A percentile compares a stretch with the other conserved stretches of the same genome.
These are phyloP conservation scores for Botrytis sinoallii DNA, from an alignment of 2,329 filamentous ascomycete species.

Conservation along the genomic window DNA sequence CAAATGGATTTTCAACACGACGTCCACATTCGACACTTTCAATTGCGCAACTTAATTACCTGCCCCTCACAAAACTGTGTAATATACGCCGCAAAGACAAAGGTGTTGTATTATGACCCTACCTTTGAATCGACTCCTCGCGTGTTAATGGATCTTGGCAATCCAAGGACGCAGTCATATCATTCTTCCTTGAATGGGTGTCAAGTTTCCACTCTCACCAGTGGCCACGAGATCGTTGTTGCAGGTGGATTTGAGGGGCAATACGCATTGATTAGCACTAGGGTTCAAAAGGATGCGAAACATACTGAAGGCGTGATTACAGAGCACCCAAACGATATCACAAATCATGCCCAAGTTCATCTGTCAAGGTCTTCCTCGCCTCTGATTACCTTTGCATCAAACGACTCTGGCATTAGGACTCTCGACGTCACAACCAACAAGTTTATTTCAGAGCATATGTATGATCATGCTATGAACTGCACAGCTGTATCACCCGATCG, in stretches of 20 bases:
- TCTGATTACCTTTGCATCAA: conserved; percentile 59
- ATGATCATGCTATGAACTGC: conserved; percentile 67
- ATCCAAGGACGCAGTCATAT: conserved; percentile 31
- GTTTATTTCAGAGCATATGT: conserved; percentile 54
- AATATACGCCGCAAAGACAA: conserved; percentile 53
- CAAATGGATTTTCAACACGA: conserved; percentile 54
- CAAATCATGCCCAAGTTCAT: conserved; percentile 62
- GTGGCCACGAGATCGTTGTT: conserved; percentile 39
- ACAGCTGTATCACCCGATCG: conserved; percentile 68
- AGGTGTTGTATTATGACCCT: conserved; percentile 53
- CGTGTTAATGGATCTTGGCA: conserved; percentile 33
- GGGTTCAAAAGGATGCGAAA: conserved; percentile 32
- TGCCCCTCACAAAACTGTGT: conserved; percentile 53
- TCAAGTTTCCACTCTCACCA: conserved; percentile 38
- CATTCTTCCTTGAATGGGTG: conserved; percentile 27
- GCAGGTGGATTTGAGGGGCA: conserved; percentile 42
- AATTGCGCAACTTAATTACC: conserved; percentile 61
- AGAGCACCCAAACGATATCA: conserved; percentile 57
- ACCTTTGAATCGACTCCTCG: conserved; percentile 26
- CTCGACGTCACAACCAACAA: conserved; percentile 58
- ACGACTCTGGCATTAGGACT: conserved; percentile 57
- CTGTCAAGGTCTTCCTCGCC: conserved; percentile 52
- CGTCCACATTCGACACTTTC: conserved; percentile 60
- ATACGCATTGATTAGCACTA: conserved; percentile 40
- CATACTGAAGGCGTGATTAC: conserved; percentile 41